Conservation (phyloP, 2,329 filamentous ascomycete genomes). For the Alternaria hordeiaustralica region DNA sequence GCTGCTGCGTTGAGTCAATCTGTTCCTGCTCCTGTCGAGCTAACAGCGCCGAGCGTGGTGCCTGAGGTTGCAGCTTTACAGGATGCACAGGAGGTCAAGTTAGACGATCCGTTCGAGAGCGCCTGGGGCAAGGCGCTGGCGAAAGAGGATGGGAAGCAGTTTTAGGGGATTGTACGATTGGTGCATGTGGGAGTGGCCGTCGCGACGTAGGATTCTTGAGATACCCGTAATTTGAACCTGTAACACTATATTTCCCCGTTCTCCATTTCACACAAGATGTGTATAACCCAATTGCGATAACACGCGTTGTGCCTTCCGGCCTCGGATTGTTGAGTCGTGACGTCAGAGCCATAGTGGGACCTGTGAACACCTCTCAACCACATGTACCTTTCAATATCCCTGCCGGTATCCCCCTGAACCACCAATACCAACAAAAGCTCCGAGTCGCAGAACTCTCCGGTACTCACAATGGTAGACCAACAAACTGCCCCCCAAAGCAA, state of each 20-base stretch:
- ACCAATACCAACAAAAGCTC: not conserved
- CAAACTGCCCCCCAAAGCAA: not conserved
- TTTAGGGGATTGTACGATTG: slow-evolving; percentile 12
- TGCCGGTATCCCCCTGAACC: not conserved
- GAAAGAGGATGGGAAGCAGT: slow-evolving; percentile 47
- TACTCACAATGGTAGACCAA: slow-evolving; percentile 15
- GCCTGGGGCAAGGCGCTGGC: slow-evolving; percentile 72
- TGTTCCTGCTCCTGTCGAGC: slow-evolving; percentile 57
- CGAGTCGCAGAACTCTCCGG: not conserved
- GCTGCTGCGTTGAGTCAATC: slow-evolving; percentile 11
- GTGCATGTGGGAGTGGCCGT: not conserved
- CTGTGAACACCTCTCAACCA: not conserved
- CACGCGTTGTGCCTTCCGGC: slow-evolving; percentile 3
- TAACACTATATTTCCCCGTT: not conserved
- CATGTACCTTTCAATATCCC: not conserved
- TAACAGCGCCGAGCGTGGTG: slow-evolving; percentile 37
- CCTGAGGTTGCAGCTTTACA: slow-evolving; percentile 63
- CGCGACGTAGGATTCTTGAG: slow-evolving; percentile 12
- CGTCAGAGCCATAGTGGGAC: slow-evolving; percentile 21
- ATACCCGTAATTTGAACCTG: slow-evolving; percentile 28
- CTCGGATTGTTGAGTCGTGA: slow-evolving; percentile 26
- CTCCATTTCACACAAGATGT: not conserved
- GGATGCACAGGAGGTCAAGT: slow-evolving; percentile 50
- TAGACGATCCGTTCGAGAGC: slow-evolving; percentile 67
- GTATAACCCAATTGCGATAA: not conserved